Conservation (phyloP, 768 basidiomycete genomes). For the Kwoniella pini region DNA sequence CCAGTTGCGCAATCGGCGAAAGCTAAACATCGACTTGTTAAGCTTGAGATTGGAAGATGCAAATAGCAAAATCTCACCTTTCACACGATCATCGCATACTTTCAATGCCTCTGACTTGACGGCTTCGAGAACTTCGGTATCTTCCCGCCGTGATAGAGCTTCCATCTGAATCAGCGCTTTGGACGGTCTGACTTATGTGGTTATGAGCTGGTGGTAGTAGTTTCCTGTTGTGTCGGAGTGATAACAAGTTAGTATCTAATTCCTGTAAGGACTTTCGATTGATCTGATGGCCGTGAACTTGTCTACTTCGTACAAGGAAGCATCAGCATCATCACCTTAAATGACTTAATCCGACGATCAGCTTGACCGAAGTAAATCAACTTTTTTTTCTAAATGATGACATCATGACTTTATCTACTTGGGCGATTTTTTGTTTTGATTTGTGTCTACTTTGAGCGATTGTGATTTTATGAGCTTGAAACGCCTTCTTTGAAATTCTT, state of each 20-base stretch:
- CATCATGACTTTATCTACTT: constrained; percentile 14
- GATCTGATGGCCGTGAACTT: too few species aligned
- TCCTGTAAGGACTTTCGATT: too few species aligned
- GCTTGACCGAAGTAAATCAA: too few species aligned
- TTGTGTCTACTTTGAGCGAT: too few species aligned
- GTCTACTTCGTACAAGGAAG: too few species aligned
- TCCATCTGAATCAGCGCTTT: constrained; percentile 39
- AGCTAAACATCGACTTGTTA: constrained; percentile 17
- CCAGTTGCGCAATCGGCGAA: constrained; percentile 45
- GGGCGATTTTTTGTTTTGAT: not conserved
- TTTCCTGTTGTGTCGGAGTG: too few species aligned
- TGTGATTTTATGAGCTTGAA: too few species aligned
- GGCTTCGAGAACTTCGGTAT: constrained; percentile 36
- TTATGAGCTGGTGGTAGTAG: too few species aligned
- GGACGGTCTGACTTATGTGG: too few species aligned
- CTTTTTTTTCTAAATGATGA: constrained; percentile 8
- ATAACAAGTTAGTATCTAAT: not conserved
- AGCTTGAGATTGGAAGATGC: not conserved
- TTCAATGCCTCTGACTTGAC: constrained; percentile 40
- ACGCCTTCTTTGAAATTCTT: too few species aligned
- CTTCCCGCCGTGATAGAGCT: constrained; percentile 46
- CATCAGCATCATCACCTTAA: not conserved
- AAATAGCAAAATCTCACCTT: constrained; percentile 24
- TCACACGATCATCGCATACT: constrained; percentile 42
- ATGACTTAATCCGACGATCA: not conserved